A percentile compares a stretch with the other conserved stretches of the same genome.
These are phyloP conservation scores for Nevesoporus exiguus DNA, from an alignment of 768 basidiomycete species.

Conservation along the genomic window DNA sequence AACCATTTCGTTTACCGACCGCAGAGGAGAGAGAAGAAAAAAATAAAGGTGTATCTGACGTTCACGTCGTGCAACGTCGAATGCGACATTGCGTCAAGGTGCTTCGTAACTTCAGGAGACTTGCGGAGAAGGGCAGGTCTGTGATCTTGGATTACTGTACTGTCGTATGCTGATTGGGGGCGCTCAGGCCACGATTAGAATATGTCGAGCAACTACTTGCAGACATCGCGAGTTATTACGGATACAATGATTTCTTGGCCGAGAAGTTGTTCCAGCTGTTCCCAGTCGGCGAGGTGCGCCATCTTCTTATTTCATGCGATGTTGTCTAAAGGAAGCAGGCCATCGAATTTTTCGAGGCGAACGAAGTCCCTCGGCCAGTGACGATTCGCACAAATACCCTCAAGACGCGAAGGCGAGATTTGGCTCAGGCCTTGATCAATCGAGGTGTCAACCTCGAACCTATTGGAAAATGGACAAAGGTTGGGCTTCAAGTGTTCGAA, in stretches of 20 bases:
- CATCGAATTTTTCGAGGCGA: conserved; percentile 97
- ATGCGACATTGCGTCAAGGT: conserved; percentile 76
- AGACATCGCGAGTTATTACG: conserved; percentile 94
- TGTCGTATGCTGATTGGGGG: conserved; percentile 5
- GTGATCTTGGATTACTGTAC: conserved; percentile 3
- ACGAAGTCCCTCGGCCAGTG: conserved; percentile 92
- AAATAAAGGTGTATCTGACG: conserved; percentile 63
- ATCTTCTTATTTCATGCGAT: neutral
- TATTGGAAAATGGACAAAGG: conserved; percentile 99
- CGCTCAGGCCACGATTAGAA: conserved; percentile 78
- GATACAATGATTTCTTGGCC: conserved; percentile 92
- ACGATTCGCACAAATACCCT: conserved; percentile 98
- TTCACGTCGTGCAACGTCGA: conserved; percentile 72
- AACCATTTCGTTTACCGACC: conserved; percentile 64
- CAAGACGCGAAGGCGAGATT: conserved; percentile 86
- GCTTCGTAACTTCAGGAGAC: conserved; percentile 66
- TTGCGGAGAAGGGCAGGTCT: conserved; percentile 64
- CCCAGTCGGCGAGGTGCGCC: conserved; percentile 79
- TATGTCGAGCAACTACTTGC: conserved; percentile 83
- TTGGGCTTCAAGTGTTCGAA: conserved; percentile 98
- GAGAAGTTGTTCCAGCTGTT: conserved; percentile 95
- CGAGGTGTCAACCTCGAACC: conserved; percentile 97
- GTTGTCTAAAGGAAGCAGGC: conserved; percentile 49
- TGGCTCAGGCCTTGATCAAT: conserved; percentile 91
- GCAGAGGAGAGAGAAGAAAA: conserved; percentile 70